These are phyloP conservation scores for Tuber magnatum DNA, from an alignment of 495 filamentous ascomycete species.

Conservation along the genomic window DNA sequence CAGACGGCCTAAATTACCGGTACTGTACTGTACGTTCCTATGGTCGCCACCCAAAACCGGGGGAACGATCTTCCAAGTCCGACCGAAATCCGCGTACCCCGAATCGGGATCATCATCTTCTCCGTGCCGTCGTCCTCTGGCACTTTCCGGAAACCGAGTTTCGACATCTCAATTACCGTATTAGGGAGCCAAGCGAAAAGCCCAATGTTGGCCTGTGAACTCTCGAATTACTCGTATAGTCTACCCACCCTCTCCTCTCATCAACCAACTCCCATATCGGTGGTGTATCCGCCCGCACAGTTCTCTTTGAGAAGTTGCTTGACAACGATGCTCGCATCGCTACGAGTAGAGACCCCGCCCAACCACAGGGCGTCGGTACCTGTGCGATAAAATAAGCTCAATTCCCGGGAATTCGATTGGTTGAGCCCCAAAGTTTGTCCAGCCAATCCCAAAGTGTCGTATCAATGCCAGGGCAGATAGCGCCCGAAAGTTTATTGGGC, in stretches of 20 bases:
- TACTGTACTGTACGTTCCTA: not conserved
- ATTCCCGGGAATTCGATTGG: not conserved
- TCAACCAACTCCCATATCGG: not conserved
- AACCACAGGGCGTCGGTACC: not conserved
- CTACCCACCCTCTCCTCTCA: not conserved
- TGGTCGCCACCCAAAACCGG: not conserved
- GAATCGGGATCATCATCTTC: no score
- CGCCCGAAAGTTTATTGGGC: not conserved
- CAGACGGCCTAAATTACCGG: not conserved
- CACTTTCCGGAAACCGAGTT: not conserved
- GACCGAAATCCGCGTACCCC: not conserved
- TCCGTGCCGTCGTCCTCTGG: not conserved
- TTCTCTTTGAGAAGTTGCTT: not conserved
- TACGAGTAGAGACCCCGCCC: not conserved
- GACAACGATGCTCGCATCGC: not conserved
- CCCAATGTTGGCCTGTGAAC: not conserved
- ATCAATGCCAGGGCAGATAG: not conserved
- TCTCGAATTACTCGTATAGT: no score
- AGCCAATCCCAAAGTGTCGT: not conserved
- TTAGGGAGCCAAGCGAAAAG: not conserved
- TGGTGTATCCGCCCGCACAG: not conserved
- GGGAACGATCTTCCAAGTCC: not conserved
- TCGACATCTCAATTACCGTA: not conserved
- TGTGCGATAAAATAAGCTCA: conserved; percentile 3
- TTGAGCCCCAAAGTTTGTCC: not conserved